Conservation (phyloP, 2,329 filamentous ascomycete genomes). For the Diaporthe vaccinii region DNA sequence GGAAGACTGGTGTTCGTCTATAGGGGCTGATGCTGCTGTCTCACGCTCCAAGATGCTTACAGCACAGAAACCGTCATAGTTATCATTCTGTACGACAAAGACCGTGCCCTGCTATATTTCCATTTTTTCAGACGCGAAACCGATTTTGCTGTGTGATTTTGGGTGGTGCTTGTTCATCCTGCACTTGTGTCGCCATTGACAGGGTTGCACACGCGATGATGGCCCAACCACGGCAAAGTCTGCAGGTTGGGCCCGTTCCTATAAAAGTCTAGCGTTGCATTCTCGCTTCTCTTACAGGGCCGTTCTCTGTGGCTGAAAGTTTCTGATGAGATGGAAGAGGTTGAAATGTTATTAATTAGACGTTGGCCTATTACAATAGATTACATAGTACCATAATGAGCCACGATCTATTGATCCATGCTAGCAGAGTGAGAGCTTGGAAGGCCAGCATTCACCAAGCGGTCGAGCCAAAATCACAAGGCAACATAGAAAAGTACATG, state of each 20-base stretch:
- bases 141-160: neutral
- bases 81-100: neutral
- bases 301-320: too few relatives aligned
- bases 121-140: neutral
- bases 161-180: neutral
- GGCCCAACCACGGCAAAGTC: neutral
- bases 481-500: too few relatives aligned
- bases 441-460: too few relatives aligned
- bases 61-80: neutral
- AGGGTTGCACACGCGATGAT: constrained; percentile 8
- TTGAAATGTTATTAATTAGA: too few relatives aligned
- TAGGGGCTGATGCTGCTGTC: neutral
- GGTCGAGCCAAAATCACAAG: too few relatives aligned
- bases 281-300: too few relatives aligned
- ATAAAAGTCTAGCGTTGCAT: neutral
- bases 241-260: neutral
- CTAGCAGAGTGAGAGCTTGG: too few relatives aligned
- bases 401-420: too few relatives aligned
- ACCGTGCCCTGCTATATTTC: neutral
- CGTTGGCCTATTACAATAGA: too few relatives aligned
- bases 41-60: neutral
- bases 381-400: too few relatives aligned
- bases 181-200: constrained; percentile 2
- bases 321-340: too few relatives aligned
- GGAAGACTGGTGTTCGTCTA: neutral